Evolutionary conservation across 2,329 filamentous ascomycete species (phyloP), one percentile per base, ranked within the genome.

Genomic region (Cadophora luteo-olivacea): DNA sequence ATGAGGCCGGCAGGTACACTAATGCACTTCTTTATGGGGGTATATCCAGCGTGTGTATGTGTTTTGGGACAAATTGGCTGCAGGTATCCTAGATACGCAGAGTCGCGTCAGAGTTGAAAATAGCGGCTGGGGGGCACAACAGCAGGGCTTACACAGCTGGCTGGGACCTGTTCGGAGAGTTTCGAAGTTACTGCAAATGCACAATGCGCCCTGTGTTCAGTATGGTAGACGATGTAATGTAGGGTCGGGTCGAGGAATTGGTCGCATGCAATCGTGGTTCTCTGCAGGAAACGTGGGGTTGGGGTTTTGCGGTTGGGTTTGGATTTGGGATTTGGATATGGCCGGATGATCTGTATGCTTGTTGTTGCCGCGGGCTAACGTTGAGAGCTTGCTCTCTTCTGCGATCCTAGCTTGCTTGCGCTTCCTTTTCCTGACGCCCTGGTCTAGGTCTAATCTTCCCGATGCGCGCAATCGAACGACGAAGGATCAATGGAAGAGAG

Each of bases 11-110:
- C 61, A 63, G 65, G 68, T 48, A 65, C 63, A 69, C 74, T 75
- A 75, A 71, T 76, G 73, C 74, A 75, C 68, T 70, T 69, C 63
- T 72, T 22, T 69, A 69, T 68, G 65, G 68, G 68, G 68, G 63
- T 72, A 36, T 52, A 19, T 52, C 52, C 51, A 52, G 51, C 65
- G 67, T 68, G 65, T 66, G 69, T 58, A 70, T 68, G 66, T 62
- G 55, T 49, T 62, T 33, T 49, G 29, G 58, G 49, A 58, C 25
- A 45, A 41, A 60, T 57, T 64, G 49, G 65, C 65, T 65, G 68
- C 68, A 66, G 62, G 66, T 61, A 68, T 62, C 61, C 66, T 65
- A 55, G 63, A 65, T 64, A 25, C 52, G 63, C 62, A 64, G 52
- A 51, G 70, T 70, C 71, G 71, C 72, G 70, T 72, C 68, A 72